Base-by-base conservation (phyloP, 2,329 filamentous ascomycete genomes). In the Botryotinia calthae region DNA sequence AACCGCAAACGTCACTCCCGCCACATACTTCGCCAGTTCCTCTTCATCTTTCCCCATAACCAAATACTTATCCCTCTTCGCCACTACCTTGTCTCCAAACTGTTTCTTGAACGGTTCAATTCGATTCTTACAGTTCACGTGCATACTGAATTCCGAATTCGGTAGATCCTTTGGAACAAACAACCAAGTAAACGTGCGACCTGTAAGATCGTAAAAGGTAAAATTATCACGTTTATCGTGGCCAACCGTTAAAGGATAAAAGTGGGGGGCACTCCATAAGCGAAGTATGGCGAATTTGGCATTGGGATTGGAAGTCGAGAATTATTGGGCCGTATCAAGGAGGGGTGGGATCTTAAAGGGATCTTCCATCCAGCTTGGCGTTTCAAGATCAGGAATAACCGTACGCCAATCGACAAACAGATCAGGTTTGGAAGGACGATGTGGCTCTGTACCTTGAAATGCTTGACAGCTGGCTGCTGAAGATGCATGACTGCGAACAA, bases 151-250 rank as follows among this genome's bases (percentile, higher is more conserved):
- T 75, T 86, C 84, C 40, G 79, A 81, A 58, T 76, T 79, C 4
- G 82, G 81, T 81, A 85, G 82, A 73, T 86, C 85, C 76, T 85
- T 86, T 9, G 84, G 83, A 0, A 85, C 78, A 74, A 86, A 86
- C 73, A 83, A 83, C 82, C 83, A 87, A 67, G 83, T 80, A 83
- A 83, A 87, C 10, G 77, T 76, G n/a, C 85, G 81, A 0, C 81
- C 82, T 0, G 80, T 73, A n/a, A 81, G 78, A 76, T 86, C 84
- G 2, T 81, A 75, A 78, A 87, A 87, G 4, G 81, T 74, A 20
- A 79, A 80, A 25, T 75, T 73, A 9, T 77, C 68, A 16, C 83
- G 80, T 63, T 82, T 83, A 28, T 83, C 76, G 20, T 75, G 71
- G 16, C 82, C 82, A 31, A 86, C 77, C 83, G 84, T 85, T 25